Evolutionary conservation across 1,284 basidiomycete species (phyloP), one percentile per base, ranked within the genome.

Genomic region (Schizophyllum amplum): DNA sequence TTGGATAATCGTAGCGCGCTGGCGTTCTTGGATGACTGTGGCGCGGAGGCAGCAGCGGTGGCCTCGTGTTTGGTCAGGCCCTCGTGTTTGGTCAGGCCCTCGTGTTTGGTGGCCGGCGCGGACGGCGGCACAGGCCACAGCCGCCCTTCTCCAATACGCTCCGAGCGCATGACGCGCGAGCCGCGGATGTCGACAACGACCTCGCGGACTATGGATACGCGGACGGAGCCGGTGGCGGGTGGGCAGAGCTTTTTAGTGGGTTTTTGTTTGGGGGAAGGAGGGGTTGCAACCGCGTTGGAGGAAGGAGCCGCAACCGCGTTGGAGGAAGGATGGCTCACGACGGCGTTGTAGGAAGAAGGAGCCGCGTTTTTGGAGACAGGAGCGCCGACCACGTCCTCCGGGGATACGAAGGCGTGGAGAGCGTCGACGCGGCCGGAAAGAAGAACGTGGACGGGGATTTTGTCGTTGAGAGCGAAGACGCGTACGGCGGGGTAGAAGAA

Each of bases 391-490:
- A 42, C 33, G 13, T 42, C 33, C 3, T 42, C 33, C 33, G 17
- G 7, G 33, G 33, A 17, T 17, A 42, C 33, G 33, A 42, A 42
- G 33, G 33, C 33, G 48, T 20, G 21, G 3, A 22, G 13, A 21
- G 48, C 48, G 48, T 50, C 21, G 48, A 50, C 48, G 48, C 48
- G 48, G 48, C 60, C 60, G 15, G 47, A 47, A 24, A 61, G 55
- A 33, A 57, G 57, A n/a, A 61, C 48, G 42, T 59, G 55, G 49
- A 61, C 42, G 1, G 60, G 57, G 27, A 61, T 57, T 21, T 52
- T 26, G 21, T 59, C 57, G 21, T 25, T 22, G 17, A 61, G 52
- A 5, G 52, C 50, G 47, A 59, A 59, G 5, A 55, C 50, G 24
- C 55, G 50, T 5, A 22, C 54, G 1, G 53, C 42, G 51, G 60